Evolutionary conservation across 176 grass and related monocot genomes (phyloP), one percentile per base, ranked within the genome.

Genomic region (Oryza punctata): DNA sequence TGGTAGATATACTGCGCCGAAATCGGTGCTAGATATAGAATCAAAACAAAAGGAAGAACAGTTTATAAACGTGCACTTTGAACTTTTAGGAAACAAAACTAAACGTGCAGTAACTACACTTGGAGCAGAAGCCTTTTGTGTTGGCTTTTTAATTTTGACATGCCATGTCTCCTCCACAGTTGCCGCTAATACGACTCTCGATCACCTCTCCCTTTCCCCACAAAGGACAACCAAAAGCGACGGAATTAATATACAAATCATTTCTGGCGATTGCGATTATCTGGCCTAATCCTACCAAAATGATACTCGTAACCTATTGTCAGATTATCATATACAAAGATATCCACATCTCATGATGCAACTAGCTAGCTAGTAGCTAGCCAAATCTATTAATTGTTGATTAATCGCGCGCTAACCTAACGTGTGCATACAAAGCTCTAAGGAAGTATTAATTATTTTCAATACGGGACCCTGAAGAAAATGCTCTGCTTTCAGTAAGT

Each of bases 281-380:
- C 47, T 60, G 35, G 45, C 26, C 24, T 30, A 50, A 85, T 69
- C 21, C 35, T 44, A 70, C 25, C 14, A 40, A 77, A 85, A 61
- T 18, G 3, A n/a, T 84, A 38, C 32, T 54, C 37, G 61, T 28
- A 46, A 76, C 72, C 7, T 16, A 23, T 21, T 68, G 43, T 76
- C 29, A 5, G 12, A 26, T 75, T 61, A 83, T 83, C 57, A 47
- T 24, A 15, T 50, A 52, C 52, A 57, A 57, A 24, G 57, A 61
- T 24, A 54, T 26, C 81, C 72, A 28, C n/a, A 35, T 50, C 70
- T 75, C 27, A 30, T 24, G 33, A 24, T 9, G 67, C 49, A 71
- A 71, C 23, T 21, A n/a, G n/a, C n/a, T n/a, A n/a, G n/a, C n/a
- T n/a, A 38, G 43, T 66, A 14, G 47, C 49, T 70, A 60, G 46